A percentile compares a stretch with the other conserved stretches of the same genome.
Conservation (phyloP, 2,329 filamentous ascomycete species). For the Monilinia polystroma region DNA sequence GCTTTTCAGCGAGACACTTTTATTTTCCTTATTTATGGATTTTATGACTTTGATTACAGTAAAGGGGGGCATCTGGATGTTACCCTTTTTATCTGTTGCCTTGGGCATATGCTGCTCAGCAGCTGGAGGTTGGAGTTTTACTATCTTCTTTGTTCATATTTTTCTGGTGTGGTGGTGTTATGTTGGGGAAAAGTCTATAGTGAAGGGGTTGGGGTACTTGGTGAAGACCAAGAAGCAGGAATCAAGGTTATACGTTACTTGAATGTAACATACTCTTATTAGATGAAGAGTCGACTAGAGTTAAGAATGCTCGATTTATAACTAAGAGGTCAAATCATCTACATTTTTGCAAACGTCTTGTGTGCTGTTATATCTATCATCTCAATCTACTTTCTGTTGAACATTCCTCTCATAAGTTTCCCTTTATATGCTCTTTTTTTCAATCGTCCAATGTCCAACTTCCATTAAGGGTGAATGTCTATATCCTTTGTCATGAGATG, state of each 20-base stretch:
- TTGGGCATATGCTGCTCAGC: not conserved
- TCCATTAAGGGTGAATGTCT: not conserved
- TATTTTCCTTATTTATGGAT: constrained; percentile 20
- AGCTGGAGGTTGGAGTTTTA: constrained; percentile 4
- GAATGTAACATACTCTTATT: not conserved
- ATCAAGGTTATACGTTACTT: not conserved
- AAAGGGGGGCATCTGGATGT: not conserved
- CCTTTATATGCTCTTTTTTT: not conserved
- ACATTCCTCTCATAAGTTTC: not conserved
- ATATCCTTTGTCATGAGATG: constrained; percentile 4
- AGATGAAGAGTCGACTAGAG: not conserved
- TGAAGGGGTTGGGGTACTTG: not conserved
- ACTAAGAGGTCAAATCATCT: not conserved
- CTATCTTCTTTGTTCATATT: constrained; percentile 18
- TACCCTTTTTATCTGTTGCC: not conserved
- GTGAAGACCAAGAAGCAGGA: not conserved
- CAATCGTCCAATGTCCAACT: not conserved
- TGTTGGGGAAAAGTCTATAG: not conserved
- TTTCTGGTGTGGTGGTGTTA: not conserved
- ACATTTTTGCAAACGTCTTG: not conserved
- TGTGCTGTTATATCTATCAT: not conserved
- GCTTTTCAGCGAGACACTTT: constrained; percentile 14
- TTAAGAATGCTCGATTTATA: constrained; percentile 4
- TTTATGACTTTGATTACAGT: constrained; percentile 20
- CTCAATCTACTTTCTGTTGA: not conserved